Evolutionary conservation across 768 basidiomycete species (phyloP).

Genomic region (Dioszegia aurantiaca): DNA sequence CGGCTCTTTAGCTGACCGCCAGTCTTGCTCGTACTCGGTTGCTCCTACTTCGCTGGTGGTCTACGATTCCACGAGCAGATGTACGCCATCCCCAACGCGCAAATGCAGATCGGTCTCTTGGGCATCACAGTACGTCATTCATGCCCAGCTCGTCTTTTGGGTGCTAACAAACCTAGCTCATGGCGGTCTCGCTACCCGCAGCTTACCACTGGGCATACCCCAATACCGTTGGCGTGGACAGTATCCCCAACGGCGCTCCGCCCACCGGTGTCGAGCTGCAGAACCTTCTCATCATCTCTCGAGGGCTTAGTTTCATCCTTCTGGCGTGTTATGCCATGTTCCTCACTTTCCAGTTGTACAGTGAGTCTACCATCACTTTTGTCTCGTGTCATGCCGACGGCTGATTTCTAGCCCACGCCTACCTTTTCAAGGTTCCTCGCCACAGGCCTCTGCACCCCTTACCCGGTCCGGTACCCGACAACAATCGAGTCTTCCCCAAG

Average conservation of each 20-base stretch:
- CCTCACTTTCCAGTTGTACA: constrained; percentile 42
- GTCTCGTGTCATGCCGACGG: background rate
- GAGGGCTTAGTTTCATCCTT: constrained; percentile 57
- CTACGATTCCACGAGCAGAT: constrained; percentile 60
- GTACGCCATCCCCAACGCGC: constrained; percentile 58
- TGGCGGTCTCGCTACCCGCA: constrained; percentile 52
- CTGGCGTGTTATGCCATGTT: constrained; percentile 55
- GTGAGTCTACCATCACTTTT: constrained; percentile 19
- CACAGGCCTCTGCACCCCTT: constrained; percentile 28
- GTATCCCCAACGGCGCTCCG: constrained; percentile 11
- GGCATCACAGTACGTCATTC: constrained; percentile 41
- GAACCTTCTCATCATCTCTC: constrained; percentile 56
- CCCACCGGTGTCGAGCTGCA: constrained; percentile 55
- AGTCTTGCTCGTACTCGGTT: constrained; percentile 51
- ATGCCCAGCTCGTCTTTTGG: background rate
- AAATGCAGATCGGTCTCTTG: constrained; percentile 51
- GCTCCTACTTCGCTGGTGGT: constrained; percentile 53
- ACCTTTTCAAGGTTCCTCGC: constrained; percentile 36
- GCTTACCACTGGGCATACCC: constrained; percentile 44
- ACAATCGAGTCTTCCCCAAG: constrained; percentile 41
- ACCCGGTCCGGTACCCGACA: constrained; percentile 37
- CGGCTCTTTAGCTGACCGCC: background rate
- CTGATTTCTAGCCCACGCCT: constrained; percentile 26
- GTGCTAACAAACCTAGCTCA: constrained; percentile 23
- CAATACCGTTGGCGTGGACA: constrained; percentile 21